Evolutionary conservation across 2,329 filamentous ascomycete genomes (phyloP).

Genomic region (Aspergillus sp.): DNA sequence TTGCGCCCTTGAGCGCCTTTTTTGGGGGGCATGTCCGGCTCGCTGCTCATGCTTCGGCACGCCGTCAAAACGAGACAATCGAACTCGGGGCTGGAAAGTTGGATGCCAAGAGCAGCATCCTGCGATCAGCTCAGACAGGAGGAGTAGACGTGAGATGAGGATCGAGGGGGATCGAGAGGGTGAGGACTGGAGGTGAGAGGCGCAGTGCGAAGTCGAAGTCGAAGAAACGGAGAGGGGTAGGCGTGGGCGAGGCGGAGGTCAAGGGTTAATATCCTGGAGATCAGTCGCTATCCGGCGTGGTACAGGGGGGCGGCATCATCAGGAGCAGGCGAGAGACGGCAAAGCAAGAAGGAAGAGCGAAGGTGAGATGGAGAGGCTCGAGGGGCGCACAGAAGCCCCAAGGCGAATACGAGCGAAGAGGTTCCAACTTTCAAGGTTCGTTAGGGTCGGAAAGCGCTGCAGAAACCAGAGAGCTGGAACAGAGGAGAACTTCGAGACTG

Average conservation of each 20-base stretch:
- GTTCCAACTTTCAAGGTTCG: background rate
- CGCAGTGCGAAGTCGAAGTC: background rate
- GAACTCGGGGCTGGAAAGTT: constrained; percentile 6
- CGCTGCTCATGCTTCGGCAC: background rate
- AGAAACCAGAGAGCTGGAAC: background rate
- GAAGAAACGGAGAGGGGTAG: background rate
- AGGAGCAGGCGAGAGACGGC: background rate
- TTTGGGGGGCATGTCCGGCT: constrained; percentile 24
- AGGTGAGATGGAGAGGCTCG: background rate
- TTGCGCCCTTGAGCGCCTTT: constrained; percentile 19
- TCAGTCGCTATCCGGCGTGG: background rate
- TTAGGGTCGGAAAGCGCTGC: background rate
- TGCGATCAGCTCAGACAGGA: constrained; percentile 13
- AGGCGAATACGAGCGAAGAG: background rate
- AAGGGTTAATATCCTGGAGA: background rate
- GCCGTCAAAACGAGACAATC: constrained; percentile 18
- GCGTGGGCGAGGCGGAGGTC: background rate
- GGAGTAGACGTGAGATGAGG: background rate
- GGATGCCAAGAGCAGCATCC: constrained; percentile 21
- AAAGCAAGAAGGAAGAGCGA: background rate
- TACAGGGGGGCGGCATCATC: background rate
- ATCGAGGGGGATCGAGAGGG: background rate
- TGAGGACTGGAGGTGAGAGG: background rate
- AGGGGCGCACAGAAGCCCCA: background rate
- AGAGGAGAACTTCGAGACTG: too few species aligned